Evolutionary conservation across 495 filamentous ascomycete genomes (phyloP).

Genomic region (Podospora bellae-mahoneyi): DNA sequence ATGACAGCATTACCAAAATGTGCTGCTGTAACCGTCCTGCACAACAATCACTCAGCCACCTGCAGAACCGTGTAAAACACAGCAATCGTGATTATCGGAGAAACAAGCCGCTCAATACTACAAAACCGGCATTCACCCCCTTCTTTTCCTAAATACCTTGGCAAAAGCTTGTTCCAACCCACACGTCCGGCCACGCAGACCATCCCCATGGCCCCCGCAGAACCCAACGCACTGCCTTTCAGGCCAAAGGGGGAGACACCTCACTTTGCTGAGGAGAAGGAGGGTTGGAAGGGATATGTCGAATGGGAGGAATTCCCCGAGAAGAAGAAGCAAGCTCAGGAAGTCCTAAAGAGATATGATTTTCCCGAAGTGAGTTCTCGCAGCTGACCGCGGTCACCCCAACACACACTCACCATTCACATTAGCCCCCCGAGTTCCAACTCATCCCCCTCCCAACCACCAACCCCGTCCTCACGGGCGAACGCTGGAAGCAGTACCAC

Average conservation of each 20-base stretch:
- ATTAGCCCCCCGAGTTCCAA: conserved; percentile 55
- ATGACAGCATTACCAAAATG: background rate
- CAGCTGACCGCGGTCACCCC: background rate
- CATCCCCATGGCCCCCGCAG: conserved; percentile 20
- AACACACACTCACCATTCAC: background rate
- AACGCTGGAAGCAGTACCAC: conserved; percentile 65
- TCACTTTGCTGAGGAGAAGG: conserved; percentile 23
- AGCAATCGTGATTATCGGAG: background rate
- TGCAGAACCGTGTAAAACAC: background rate
- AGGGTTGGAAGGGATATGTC: conserved; percentile 46
- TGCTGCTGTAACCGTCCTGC: background rate
- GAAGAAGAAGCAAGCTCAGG: conserved; percentile 56
- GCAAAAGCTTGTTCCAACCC: background rate
- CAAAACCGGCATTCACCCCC: background rate
- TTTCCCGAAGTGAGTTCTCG: conserved; percentile 39
- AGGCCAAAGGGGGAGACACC: conserved; percentile 22
- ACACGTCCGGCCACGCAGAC: background rate
- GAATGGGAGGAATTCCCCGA: conserved; percentile 71
- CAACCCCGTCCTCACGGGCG: conserved; percentile 59
- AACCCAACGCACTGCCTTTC: conserved; percentile 25
- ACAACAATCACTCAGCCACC: no score
- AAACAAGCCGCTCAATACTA: background rate
- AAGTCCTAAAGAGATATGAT: conserved; percentile 53
- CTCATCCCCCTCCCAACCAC: conserved; percentile 56
- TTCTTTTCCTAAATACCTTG: background rate